phyloP scores from a whole-genome alignment of 129 eudicot genomes.

The Erigeron canadensis region DNA sequence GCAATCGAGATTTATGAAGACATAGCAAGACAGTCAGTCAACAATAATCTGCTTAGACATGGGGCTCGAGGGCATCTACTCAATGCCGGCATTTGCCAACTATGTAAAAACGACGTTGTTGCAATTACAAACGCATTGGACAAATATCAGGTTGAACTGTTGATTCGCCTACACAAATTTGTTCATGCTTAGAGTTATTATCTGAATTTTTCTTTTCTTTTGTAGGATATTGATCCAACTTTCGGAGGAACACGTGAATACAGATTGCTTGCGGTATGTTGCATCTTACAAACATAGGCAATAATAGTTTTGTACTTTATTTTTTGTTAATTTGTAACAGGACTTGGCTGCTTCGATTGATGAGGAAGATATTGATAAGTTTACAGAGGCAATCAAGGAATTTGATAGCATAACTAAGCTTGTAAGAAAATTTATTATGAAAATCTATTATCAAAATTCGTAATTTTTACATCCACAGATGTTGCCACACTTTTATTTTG shows the following conservation, averaged over 20 bases:
- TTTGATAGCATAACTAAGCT: conserved; percentile 63
- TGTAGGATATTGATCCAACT: conserved; percentile 52
- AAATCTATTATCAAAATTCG: neutral
- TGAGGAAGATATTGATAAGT: conserved; percentile 55
- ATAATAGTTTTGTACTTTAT: conserved; percentile 2
- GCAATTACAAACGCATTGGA: conserved; percentile 54
- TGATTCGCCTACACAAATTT: neutral
- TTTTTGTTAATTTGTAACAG: conserved; percentile 19
- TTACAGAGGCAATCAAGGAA: conserved; percentile 65
- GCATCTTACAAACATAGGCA: neutral
- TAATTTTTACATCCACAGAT: neutral
- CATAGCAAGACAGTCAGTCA: conserved; percentile 36
- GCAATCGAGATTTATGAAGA: conserved; percentile 47
- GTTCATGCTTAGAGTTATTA: neutral
- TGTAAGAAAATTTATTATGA: conserved; percentile 36
- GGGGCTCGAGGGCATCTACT: conserved; percentile 50
- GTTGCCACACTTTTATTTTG: neutral
- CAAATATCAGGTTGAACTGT: conserved; percentile 40
- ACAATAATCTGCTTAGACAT: conserved; percentile 40
- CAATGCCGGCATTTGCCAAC: conserved; percentile 55
- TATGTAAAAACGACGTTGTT: conserved; percentile 48
- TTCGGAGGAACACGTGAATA: conserved; percentile 47
- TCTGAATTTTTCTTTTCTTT: conserved; percentile 19
- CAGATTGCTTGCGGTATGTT: conserved; percentile 41
- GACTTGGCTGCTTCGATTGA: conserved; percentile 63